phyloP scores from a whole-genome alignment of 1,284 basidiomycete species.

The Cutaneotrichosporon sp. region DNA sequence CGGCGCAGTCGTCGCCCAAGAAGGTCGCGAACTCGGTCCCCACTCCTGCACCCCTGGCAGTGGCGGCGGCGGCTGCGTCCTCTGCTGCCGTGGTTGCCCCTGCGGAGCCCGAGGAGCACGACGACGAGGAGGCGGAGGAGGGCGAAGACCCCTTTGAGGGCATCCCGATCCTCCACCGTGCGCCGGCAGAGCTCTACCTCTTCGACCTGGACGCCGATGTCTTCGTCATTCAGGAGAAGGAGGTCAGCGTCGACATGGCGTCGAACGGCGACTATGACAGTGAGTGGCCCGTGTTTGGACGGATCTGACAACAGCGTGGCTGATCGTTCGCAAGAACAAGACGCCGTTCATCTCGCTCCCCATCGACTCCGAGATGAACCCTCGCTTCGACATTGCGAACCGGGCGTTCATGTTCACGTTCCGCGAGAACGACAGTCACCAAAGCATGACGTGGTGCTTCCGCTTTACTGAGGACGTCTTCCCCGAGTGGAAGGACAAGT shows the following conservation, averaged over 20 bases:
- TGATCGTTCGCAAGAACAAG: slow-evolving; percentile 47
- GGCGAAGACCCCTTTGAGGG: slow-evolving; percentile 50
- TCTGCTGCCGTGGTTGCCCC: slow-evolving; percentile 11
- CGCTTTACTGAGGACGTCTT: slow-evolving; percentile 67
- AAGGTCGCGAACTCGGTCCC: slow-evolving; percentile 6
- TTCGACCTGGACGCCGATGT: slow-evolving; percentile 71
- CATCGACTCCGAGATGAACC: slow-evolving; percentile 62
- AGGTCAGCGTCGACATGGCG: slow-evolving; percentile 68
- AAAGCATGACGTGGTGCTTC: slow-evolving; percentile 79
- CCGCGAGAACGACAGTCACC: slow-evolving; percentile 58
- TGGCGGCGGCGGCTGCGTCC: not conserved
- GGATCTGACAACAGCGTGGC: slow-evolving; percentile 42
- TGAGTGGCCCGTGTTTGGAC: slow-evolving; percentile 27
- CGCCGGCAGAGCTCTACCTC: slow-evolving; percentile 60
- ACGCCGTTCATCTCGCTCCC: slow-evolving; percentile 53
- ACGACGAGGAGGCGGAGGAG: slow-evolving; percentile 22
- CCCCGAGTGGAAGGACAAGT: slow-evolving; percentile 65
- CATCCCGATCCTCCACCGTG: slow-evolving; percentile 47
- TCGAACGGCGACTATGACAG: slow-evolving; percentile 59
- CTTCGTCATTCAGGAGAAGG: slow-evolving; percentile 72
- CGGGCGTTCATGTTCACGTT: slow-evolving; percentile 69
- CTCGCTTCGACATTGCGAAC: slow-evolving; percentile 54
- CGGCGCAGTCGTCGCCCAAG: slow-evolving; percentile 7
- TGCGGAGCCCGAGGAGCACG: slow-evolving; percentile 14
- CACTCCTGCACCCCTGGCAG: not conserved